Evolutionary conservation across 2,329 filamentous ascomycete genomes (phyloP), one percentile per base, ranked within the genome.

Genomic region (Beauveria australis): DNA sequence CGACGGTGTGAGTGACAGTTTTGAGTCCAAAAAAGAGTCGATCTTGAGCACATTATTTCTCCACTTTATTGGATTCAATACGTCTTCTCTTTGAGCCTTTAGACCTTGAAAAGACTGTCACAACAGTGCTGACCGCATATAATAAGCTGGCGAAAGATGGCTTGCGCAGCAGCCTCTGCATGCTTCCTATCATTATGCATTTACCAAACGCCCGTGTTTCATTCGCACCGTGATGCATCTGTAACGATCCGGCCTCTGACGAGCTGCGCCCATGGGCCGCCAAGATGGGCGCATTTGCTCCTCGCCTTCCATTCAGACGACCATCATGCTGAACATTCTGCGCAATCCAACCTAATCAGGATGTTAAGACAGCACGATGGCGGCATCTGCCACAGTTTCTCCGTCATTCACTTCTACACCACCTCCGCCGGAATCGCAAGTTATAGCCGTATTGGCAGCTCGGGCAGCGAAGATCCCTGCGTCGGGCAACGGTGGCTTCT

Each of bases 181-280:
- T 69, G 19, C 67, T 73, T 53, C 68, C 71, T 22, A 62, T 70
- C 14, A 64, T 71, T 0, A 60, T 73, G 12, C 70, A 73, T 40
- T 63, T 70, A 2, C 72, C 73, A 0, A 62, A 62, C 9, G 43
- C 68, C 1, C 72, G 72, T 0, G 69, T 67, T 55, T 33, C 65
- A 0, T 62, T 76, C 1, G 62, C 63, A 0, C 24, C 69, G 7
- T 46, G 65, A 1, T 72, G 71, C 33, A 68, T 69, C 3, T 76
- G 74, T 74, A 65, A 68, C 18, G 70, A 68, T 1, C 64, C 69
- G 6, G 66, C 73, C n/a, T 2, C 9, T 64, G 3, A 22, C 3
- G 66, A 68, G 10, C 72, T 70, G 7, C 64, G 67, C 26, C 59
- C 46, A 6, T 72, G 68, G 67, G 62, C 70, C 3, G 63, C 67